Evolutionary conservation across 495 filamentous ascomycete species (phyloP).

Genomic region (Parathielavia hyrcaniae): DNA sequence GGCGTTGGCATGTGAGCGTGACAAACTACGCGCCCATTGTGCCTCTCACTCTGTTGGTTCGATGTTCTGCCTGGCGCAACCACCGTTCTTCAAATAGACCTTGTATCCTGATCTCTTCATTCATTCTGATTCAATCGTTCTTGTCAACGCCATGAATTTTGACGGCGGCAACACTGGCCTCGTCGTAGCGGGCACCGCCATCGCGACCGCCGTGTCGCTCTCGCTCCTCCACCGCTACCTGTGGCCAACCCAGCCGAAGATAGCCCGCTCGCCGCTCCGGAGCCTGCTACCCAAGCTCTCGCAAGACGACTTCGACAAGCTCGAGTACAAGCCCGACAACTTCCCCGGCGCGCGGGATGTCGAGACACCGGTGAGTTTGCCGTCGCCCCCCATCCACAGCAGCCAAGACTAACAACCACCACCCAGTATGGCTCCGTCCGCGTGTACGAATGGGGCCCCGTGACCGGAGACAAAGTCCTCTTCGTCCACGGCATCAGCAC

Average conservation of each 20-base stretch:
- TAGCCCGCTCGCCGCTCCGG: constrained; percentile 36
- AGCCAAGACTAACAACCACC: constrained; percentile 7
- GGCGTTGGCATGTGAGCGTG: background rate
- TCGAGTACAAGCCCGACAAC: constrained; percentile 36
- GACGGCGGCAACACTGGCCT: constrained; percentile 6
- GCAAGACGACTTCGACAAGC: constrained; percentile 25
- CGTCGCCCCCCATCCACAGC: background rate
- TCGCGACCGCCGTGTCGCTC: constrained; percentile 31
- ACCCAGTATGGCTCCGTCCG: constrained; percentile 70
- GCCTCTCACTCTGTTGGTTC: background rate
- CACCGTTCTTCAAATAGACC: background rate
- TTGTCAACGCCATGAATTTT: constrained; percentile 3
- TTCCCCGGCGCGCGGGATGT: constrained; percentile 45
- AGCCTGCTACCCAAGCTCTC: constrained; percentile 31
- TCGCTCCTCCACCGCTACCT: constrained; percentile 30
- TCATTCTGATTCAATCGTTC: background rate
- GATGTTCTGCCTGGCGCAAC: background rate
- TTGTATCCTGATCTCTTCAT: background rate
- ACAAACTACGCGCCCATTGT: background rate
- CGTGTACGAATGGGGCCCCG: constrained; percentile 89
- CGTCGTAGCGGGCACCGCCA: constrained; percentile 24
- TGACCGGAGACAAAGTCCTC: constrained; percentile 68
- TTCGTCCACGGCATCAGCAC: constrained; percentile 84
- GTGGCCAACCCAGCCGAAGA: constrained; percentile 31
- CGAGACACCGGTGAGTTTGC: constrained; percentile 35